phyloP scores from a whole-genome alignment of 1,284 basidiomycete genomes.

The Moniliophthora roreri region DNA sequence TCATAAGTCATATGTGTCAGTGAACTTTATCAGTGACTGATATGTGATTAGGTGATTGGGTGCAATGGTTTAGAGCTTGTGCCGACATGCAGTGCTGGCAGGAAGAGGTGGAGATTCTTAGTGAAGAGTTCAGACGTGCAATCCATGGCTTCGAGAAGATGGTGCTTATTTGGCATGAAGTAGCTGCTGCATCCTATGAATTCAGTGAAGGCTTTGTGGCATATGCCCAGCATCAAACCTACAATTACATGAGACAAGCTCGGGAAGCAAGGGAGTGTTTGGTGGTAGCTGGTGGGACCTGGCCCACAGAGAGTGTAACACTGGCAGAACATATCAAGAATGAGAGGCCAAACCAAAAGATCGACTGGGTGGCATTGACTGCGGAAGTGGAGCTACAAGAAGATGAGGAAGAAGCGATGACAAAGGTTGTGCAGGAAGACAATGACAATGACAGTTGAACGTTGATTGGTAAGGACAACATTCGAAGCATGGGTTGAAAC shows the following conservation, averaged over 20 bases:
- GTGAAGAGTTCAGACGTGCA: slow-evolving; percentile 13
- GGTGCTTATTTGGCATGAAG: background rate
- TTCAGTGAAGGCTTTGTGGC: background rate
- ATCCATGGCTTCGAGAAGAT: background rate
- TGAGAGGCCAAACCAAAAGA: background rate
- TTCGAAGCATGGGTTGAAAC: too few relatives aligned
- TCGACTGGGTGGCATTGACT: too few relatives aligned
- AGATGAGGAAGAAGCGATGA: too few relatives aligned
- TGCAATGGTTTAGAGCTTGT: slow-evolving; percentile 17
- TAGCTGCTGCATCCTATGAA: background rate
- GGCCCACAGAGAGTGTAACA: background rate
- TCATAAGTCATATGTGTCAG: background rate
- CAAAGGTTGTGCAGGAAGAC: too few relatives aligned
- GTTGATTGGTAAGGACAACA: too few relatives aligned
- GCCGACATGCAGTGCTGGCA: slow-evolving; percentile 10
- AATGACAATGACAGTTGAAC: too few relatives aligned
- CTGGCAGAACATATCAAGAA: background rate
- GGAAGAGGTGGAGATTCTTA: slow-evolving; percentile 16
- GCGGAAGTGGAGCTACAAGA: too few relatives aligned
- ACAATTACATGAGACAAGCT: too few relatives aligned
- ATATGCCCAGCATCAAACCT: background rate
- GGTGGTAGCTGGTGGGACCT: background rate
- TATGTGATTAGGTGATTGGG: slow-evolving; percentile 9
- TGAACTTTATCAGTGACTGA: background rate
- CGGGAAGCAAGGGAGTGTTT: background rate